Base-by-base conservation (phyloP, 306 rosid genomes). In the Aeschynomene evenia region DNA sequence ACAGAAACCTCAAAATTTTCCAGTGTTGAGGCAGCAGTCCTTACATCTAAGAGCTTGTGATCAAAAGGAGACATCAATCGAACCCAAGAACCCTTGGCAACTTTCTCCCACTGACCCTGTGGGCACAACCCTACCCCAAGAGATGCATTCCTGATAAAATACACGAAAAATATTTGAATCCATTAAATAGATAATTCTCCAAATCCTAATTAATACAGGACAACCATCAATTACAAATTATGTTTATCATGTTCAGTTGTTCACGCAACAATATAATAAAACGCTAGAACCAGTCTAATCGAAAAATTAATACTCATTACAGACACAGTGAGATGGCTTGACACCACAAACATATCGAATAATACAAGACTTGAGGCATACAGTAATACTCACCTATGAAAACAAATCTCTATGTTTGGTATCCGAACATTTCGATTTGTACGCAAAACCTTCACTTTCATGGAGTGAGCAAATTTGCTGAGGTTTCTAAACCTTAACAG, bases 31-130 rank as follows among this genome's bases (percentile, higher is more conserved):
- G 89, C 82, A 68, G 77, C 48, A 63, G 92, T 85, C 68, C 92
- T 61, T 75, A 94, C 51, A 74, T 90, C 99, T 65, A 88, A 59
- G 64, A 94, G 58, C 81, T 82, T 91, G 78, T 76, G 75, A 48
- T 87, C 95, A 81, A 88, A 94, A 51, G 96, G 97, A 48, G 99
- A 91, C 95, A 87, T 87, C 55, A 86, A 76, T 68, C 83, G 81
- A 63, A 57, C 80, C 97, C 99, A 90, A 77, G 77, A 79, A 60
- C 89, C 91, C 77, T 83, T 88, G 65, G 66, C 26, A 81, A 78
- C 92, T 83, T 91, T 94, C 85, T 94, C 92, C 99, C 99, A 91
- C 80, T 72, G 88, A 58, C 84, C 68, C 51, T 82, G 89, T 49
- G 96, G 81, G 62, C 97, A 94, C 96, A 90, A 85, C 83, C 96